Conservation (phyloP, 768 basidiomycete species). For the Pulveroboletus sp. region DNA sequence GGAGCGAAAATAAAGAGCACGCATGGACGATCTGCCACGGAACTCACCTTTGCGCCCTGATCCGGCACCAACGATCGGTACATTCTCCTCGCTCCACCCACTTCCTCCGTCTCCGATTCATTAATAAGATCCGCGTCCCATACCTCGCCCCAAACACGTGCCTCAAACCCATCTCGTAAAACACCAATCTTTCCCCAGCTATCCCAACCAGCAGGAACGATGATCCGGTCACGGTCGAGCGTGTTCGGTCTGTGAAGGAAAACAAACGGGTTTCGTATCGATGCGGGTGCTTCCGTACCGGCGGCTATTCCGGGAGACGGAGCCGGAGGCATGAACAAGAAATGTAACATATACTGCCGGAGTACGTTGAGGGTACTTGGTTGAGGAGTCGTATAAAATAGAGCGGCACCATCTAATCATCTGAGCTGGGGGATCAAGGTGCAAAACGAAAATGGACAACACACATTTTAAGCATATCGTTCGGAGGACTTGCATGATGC, state of each 20-base stretch:
- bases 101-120: slow-evolving; percentile 36
- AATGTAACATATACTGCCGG: slow-evolving; percentile 75
- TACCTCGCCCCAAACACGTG: slow-evolving; percentile 70
- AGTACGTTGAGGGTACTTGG: slow-evolving; percentile 72
- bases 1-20: not conserved
- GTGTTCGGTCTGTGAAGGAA: slow-evolving; percentile 87
- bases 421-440: not conserved
- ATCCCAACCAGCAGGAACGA: slow-evolving; percentile 96
- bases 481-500: slow-evolving; percentile 90
- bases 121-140: slow-evolving; percentile 70
- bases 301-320: slow-evolving; percentile 39
- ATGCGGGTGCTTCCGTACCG: slow-evolving; percentile 37
- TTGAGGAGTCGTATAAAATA: slow-evolving; percentile 87
- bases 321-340: slow-evolving; percentile 59
- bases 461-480: slow-evolving; percentile 89
- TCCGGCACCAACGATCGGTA: slow-evolving; percentile 73
- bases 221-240: slow-evolving; percentile 85
- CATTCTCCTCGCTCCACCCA: slow-evolving; percentile 56
- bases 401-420: slow-evolving; percentile 76
- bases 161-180: slow-evolving; percentile 87
- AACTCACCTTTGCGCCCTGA: slow-evolving; percentile 62
- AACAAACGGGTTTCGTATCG: slow-evolving; percentile 75
- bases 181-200: slow-evolving; percentile 95
- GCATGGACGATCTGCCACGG: not conserved
- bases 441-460: slow-evolving; percentile 27